Evolutionary conservation across 352 stramenopile species (phyloP), one percentile per base, ranked within the genome.

Genomic region (Pythium rhizo-oryzae): DNA sequence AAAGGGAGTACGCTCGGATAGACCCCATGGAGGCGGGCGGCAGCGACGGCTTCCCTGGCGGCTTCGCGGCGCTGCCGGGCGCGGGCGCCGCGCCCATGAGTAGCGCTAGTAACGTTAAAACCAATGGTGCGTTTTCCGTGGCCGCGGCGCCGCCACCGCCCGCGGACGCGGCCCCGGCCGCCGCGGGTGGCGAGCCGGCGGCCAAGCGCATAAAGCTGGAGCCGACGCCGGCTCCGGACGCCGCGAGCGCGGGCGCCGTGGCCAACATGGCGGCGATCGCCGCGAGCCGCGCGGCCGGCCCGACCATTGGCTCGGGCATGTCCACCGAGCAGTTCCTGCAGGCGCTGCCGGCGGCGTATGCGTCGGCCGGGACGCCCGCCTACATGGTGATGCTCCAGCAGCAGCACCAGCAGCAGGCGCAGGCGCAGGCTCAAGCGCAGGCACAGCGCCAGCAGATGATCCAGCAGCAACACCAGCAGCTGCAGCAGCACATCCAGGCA

Each of bases 161-260:
- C 23, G 52, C 35, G 35, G 25, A 33, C 28, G 28, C 28, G 28
- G 28, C 28, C 28, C 28, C 28, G 28, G 28, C 23, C 4, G 25
- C 30, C 9, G 55, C 44, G 3, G 61, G 50, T 7, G 65, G 37
- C 11, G 52, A 60, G 44, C 57, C 55, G 24, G 28, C 66, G 41
- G 60, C 66, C 7, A 85, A 88, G 62, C 67, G 75, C 43, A 67
- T 80, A 24, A 74, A 75, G 43, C 71, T 75, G 44, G 73, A 87
- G 18, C 35, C 35, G 35, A 47, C 41, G 15, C 47, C 44, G 2
- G 11, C 4, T 8, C 12, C 35, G 24, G 24, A 62, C 44, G 23
- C 16, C 41, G 43, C 37, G 1, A 12, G 30, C 8, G 35, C 35
- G 8, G 12, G 13, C 35, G 49, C 62, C 4, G 49, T 59, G 1